phyloP scores from a whole-genome alignment of 805 yeast genomes.

The Candida qinlingensis region DNA sequence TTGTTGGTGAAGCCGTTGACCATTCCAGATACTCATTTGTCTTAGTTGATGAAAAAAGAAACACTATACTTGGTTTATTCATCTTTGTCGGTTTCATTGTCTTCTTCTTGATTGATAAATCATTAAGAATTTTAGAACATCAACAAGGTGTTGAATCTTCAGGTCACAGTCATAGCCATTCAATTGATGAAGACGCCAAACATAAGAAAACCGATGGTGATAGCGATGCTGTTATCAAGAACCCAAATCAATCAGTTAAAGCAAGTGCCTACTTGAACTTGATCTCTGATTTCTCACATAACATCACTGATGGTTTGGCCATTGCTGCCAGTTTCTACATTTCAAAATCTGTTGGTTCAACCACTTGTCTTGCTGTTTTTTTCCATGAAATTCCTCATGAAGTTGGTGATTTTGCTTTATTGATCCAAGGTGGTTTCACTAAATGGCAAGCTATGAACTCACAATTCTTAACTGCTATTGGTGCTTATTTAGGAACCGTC shows the following conservation, averaged over 20 bases:
- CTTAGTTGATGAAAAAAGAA: slow-evolving; percentile 46
- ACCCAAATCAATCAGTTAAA: slow-evolving; percentile 32
- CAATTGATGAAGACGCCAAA: slow-evolving; percentile 29
- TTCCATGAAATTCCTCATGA: slow-evolving; percentile 81
- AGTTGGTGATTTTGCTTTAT: slow-evolving; percentile 71
- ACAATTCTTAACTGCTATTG: slow-evolving; percentile 60
- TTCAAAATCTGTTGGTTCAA: slow-evolving; percentile 54
- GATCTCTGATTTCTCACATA: slow-evolving; percentile 68
- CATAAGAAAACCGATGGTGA: slow-evolving; percentile 24
- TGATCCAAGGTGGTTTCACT: slow-evolving; percentile 64
- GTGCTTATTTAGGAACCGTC: slow-evolving; percentile 61
- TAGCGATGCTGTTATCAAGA: slow-evolving; percentile 25
- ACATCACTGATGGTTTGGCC: slow-evolving; percentile 74
- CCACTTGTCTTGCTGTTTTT: slow-evolving; percentile 65
- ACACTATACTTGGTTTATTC: slow-evolving; percentile 44
- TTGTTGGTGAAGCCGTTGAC: slow-evolving; percentile 44
- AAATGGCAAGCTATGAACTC: slow-evolving; percentile 62
- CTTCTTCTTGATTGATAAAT: slow-evolving; percentile 60
- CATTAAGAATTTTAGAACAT: slow-evolving; percentile 44
- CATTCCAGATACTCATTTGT: slow-evolving; percentile 38
- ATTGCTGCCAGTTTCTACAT: slow-evolving; percentile 65
- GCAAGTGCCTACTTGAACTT: slow-evolving; percentile 57
- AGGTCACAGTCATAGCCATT: slow-evolving; percentile 34
- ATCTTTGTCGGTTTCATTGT: slow-evolving; percentile 56
- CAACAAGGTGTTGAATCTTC: slow-evolving; percentile 22